Conservation (phyloP, 2,329 filamentous ascomycete genomes). For the Pseudogymnoascus sp. region DNA sequence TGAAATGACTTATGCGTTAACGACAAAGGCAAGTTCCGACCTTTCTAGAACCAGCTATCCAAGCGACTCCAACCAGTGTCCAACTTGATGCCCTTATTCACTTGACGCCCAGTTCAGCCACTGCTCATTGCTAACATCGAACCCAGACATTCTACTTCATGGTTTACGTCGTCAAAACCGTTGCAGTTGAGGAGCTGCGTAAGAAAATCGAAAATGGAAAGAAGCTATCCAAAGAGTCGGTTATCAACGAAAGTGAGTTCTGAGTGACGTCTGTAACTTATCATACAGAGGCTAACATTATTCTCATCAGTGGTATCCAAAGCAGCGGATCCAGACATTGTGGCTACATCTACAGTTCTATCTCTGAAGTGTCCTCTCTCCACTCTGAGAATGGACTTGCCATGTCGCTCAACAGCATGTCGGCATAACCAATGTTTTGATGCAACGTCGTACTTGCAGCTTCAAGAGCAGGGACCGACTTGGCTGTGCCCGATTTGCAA, state of each 20-base stretch:
- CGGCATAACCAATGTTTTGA: conserved; percentile 94
- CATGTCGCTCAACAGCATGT: conserved; percentile 71
- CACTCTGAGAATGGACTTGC: conserved; percentile 69
- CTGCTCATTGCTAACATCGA: not conserved
- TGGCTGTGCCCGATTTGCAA: conserved; percentile 96
- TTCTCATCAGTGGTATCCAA: conserved; percentile 61
- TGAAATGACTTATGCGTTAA: conserved; percentile 85
- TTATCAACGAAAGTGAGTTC: conserved; percentile 71
- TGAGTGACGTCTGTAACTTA: not conserved
- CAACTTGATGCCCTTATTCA: not conserved
- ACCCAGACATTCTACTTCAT: conserved; percentile 62
- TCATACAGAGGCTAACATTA: not conserved
- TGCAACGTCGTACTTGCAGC: conserved; percentile 78
- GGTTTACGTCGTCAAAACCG: conserved; percentile 66
- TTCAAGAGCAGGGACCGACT: conserved; percentile 92
- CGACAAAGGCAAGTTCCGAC: conserved; percentile 59
- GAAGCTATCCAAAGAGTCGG: conserved; percentile 70
- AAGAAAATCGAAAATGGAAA: conserved; percentile 54
- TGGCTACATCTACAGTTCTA: conserved; percentile 78
- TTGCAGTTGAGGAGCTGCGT: conserved; percentile 64
- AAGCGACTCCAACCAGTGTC: conserved; percentile 13
- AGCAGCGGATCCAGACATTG: conserved; percentile 79
- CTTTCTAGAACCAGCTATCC: conserved; percentile 11
- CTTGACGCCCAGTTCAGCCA: not conserved
- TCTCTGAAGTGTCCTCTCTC: conserved; percentile 90